Percentiles rank a stretch among this genome's conserved stretches.
phyloP scores from a whole-genome alignment of 345 rosid genomes.

The Laguncularia racemosa region DNA sequence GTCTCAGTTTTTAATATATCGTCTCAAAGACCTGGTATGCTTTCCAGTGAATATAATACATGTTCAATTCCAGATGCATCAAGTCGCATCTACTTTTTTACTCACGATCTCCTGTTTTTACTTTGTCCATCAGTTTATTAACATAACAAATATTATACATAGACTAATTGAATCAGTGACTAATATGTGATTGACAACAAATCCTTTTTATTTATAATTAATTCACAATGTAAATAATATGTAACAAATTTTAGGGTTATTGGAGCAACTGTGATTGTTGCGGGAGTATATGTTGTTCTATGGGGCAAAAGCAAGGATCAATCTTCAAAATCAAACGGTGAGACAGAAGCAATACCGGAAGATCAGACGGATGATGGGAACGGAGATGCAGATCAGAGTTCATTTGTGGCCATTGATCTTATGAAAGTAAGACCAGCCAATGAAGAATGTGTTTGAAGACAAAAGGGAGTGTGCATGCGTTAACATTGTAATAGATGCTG shows the following conservation, averaged over 20 bases:
- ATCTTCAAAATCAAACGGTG: conserved; percentile 6
- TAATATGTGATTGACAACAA: no score
- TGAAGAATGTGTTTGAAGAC: conserved; percentile 6
- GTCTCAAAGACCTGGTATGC: no score
- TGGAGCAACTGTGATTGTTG: conserved; percentile 56
- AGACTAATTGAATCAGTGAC: no score
- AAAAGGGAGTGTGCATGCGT: no score
- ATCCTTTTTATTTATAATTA: no score
- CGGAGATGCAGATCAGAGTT: conserved; percentile 1
- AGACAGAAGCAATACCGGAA: neutral
- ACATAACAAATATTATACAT: no score
- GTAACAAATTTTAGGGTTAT: conserved; percentile 28
- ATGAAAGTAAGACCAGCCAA: conserved; percentile 3
- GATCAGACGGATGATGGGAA: neutral
- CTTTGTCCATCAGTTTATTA: no score
- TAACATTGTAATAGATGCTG: no score
- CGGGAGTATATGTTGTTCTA: conserved; percentile 60
- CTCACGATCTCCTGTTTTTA: no score
- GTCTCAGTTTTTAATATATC: no score
- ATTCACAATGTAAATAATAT: neutral
- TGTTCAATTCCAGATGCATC: neutral
- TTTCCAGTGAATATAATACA: neutral
- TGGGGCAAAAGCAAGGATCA: conserved; percentile 80
- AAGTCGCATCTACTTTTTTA: no score
- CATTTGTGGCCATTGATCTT: conserved; percentile 8